phyloP scores from a whole-genome alignment of 129 eudicot species.

The Flaveria robusta region DNA sequence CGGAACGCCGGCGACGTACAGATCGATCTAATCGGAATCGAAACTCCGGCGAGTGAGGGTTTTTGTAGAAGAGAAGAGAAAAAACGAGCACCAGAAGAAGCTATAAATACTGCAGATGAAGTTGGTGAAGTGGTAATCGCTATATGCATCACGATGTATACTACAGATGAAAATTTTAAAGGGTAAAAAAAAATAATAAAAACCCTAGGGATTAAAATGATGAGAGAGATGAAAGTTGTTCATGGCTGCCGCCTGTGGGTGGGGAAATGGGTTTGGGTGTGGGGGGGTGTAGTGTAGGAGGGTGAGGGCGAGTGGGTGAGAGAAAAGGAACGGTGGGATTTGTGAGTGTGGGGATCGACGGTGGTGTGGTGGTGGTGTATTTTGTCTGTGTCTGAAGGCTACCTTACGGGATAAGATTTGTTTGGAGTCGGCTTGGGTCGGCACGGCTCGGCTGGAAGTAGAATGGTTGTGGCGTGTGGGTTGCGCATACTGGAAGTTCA shows the following conservation, averaged over 20 bases:
- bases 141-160: conserved; percentile 41
- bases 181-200: not conserved
- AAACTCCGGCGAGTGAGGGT: conserved; percentile 17
- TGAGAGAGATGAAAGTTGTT: conserved; percentile 23
- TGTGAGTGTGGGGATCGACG: not conserved
- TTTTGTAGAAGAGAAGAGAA: conserved; percentile 25
- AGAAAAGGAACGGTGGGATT: conserved; percentile 8
- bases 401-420: not conserved
- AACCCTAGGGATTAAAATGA: conserved; percentile 24
- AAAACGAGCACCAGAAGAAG: conserved; percentile 29
- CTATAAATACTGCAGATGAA: conserved; percentile 41
- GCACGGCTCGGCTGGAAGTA: conserved; percentile 12
- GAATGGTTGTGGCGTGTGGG: conserved; percentile 5
- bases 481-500: conserved; percentile 24
- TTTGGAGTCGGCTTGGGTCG: conserved; percentile 4
- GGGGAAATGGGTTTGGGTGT: not conserved
- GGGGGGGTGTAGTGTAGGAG: conserved; percentile 12
- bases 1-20: conserved; percentile 38
- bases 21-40: conserved; percentile 25
- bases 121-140: conserved; percentile 42
- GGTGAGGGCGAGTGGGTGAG: conserved; percentile 27
- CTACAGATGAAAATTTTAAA: not conserved
- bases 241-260: conserved; percentile 35
- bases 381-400: conserved; percentile 2
- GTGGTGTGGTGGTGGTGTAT: not conserved